A percentile compares a stretch with the other conserved stretches of the same genome.
Conservation (phyloP, 306 rosid species). For the Styphnolobium japonicum region DNA sequence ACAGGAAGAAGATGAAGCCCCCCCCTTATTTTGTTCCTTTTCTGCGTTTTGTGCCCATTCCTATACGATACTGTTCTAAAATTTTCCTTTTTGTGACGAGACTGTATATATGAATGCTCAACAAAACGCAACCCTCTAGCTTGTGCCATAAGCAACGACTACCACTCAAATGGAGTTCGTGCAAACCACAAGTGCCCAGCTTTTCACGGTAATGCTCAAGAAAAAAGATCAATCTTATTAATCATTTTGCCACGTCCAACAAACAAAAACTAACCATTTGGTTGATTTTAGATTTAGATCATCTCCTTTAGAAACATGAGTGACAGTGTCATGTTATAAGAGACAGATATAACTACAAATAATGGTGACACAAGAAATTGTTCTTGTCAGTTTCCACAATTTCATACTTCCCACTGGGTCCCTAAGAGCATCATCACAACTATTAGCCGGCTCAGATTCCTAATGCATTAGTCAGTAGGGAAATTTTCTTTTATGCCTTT, state of each 20-base stretch:
- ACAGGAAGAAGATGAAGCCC: too few relatives aligned
- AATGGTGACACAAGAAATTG: too few relatives aligned
- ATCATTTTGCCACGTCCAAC: not conserved
- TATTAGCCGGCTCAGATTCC: conserved; percentile 16
- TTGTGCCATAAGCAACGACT: not conserved
- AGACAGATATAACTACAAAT: not conserved
- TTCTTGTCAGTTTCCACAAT: conserved; percentile 9
- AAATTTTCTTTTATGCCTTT: conserved; percentile 30
- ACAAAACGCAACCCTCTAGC: not conserved
- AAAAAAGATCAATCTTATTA: not conserved
- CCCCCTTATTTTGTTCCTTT: too few relatives aligned
- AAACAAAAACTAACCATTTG: not conserved
- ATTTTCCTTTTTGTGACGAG: not conserved
- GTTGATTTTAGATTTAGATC: conserved; percentile 3
- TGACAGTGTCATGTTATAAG: not conserved
- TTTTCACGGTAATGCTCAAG: not conserved
- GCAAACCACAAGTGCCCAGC: not conserved
- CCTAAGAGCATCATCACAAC: conserved; percentile 15
- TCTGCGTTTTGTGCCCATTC: too few relatives aligned
- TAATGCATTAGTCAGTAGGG: not conserved
- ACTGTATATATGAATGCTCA: not conserved
- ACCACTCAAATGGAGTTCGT: not conserved
- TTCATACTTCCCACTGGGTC: conserved; percentile 15
- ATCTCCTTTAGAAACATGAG: not conserved
- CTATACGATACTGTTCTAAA: too few relatives aligned